A percentile compares a stretch with the other conserved stretches of the same genome.
Evolutionary conservation across 306 rosid genomes (phyloP).

Genomic region (Vigna radiata): DNA sequence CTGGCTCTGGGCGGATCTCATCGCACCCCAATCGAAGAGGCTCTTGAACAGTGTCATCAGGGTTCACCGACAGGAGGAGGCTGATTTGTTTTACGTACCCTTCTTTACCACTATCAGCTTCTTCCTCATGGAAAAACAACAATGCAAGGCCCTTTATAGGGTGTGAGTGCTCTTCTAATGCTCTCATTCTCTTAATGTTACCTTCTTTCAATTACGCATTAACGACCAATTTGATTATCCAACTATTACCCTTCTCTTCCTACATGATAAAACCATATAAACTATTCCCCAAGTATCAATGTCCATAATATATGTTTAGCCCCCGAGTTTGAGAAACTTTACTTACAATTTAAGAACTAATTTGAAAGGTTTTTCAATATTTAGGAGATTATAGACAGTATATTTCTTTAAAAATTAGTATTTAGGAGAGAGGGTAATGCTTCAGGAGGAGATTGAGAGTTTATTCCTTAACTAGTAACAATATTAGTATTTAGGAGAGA

Average conservation of each 20-base stretch:
- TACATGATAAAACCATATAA: background rate
- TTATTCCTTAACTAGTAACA: no score
- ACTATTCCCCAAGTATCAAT: no score
- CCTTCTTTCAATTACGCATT: background rate
- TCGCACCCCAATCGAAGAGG: constrained; percentile 80
- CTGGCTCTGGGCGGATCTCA: constrained; percentile 96
- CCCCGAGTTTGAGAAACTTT: no score
- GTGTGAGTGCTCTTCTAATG: constrained; percentile 88
- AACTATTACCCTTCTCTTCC: background rate
- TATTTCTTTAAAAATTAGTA: background rate
- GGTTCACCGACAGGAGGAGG: constrained; percentile 81
- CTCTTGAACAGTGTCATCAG: constrained; percentile 71
- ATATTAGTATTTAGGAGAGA: background rate
- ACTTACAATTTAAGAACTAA: background rate
- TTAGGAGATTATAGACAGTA: background rate
- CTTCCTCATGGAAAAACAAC: constrained; percentile 92
- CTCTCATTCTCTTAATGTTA: background rate
- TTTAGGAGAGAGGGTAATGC: background rate
- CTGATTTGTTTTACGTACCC: constrained; percentile 90
- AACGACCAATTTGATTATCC: background rate
- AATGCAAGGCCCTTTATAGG: constrained; percentile 99
- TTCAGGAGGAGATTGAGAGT: no score
- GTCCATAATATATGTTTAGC: no score
- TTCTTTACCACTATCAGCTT: constrained; percentile 97
- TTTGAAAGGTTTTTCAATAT: background rate